Percentiles rank a stretch among this genome's conserved stretches.
These are phyloP conservation scores for Cystobasidiopsis lactophilus DNA, from an alignment of 768 basidiomycete genomes.

Conservation along the genomic window DNA sequence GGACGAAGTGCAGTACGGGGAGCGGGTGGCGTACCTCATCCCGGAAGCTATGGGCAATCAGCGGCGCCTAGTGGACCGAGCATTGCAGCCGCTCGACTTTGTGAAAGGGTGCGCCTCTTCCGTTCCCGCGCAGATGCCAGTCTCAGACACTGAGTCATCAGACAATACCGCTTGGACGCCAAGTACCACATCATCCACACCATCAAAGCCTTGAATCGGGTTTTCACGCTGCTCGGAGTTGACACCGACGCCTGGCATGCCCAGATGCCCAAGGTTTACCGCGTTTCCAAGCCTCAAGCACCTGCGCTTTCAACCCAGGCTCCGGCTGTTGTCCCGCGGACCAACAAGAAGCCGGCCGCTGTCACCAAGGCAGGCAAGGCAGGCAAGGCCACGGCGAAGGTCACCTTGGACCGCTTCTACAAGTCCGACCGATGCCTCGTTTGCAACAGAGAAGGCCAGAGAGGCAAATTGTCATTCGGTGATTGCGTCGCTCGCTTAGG, in stretches of 20 bases:
- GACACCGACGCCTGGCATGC: slow-evolving; percentile 70
- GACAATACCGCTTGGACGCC: slow-evolving; percentile 40
- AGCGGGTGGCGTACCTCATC: slow-evolving; percentile 82
- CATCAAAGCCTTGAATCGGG: slow-evolving; percentile 69
- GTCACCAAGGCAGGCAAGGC: no score
- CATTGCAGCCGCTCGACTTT: slow-evolving; percentile 46
- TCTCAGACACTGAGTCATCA: neutral
- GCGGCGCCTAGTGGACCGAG: slow-evolving; percentile 48
- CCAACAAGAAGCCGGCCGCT: no score
- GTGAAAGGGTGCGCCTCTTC: slow-evolving; percentile 38
- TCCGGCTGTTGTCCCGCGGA: slow-evolving; percentile 4
- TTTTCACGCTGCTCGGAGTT: slow-evolving; percentile 77
- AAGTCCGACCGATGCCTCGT: slow-evolving; percentile 6
- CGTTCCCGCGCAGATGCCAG: neutral
- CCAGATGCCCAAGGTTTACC: slow-evolving; percentile 38
- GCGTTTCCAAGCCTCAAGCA: slow-evolving; percentile 1
- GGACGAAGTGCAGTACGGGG: slow-evolving; percentile 73
- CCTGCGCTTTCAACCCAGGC: neutral
- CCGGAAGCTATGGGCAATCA: slow-evolving; percentile 38
- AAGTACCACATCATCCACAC: slow-evolving; percentile 74
- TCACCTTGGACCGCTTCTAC: neutral
- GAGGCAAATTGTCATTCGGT: neutral
- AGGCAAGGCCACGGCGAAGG: neutral
- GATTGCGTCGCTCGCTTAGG: neutral
- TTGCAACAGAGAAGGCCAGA: neutral